A percentile compares a stretch with the other conserved stretches of the same genome.
Evolutionary conservation across 768 basidiomycete species (phyloP).

Genomic region (Thelephora ganbajun): DNA sequence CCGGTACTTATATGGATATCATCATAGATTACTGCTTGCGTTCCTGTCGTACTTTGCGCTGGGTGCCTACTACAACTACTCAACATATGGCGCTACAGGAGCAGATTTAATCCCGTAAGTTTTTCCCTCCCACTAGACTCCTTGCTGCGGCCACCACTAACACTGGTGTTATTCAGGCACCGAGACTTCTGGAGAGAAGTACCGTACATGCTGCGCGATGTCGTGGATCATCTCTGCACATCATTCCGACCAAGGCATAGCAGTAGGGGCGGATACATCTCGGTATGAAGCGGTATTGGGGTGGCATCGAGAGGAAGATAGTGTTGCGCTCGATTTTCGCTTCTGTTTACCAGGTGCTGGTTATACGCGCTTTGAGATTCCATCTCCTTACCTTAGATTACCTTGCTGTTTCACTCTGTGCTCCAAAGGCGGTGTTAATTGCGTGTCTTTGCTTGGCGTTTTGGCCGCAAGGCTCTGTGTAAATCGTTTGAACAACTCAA

Average conservation of each 20-base stretch:
- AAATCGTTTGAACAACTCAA: too few relatives aligned
- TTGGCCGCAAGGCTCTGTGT: too few relatives aligned
- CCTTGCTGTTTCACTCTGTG: too few relatives aligned
- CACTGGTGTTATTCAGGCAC: slow-evolving; percentile 33
- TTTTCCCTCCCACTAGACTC: slow-evolving; percentile 4
- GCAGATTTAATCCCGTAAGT: slow-evolving; percentile 75
- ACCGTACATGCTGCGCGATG: slow-evolving; percentile 72
- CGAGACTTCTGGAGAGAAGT: slow-evolving; percentile 87
- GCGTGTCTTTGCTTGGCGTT: too few relatives aligned
- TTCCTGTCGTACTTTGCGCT: slow-evolving; percentile 59
- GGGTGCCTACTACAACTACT: slow-evolving; percentile 82
- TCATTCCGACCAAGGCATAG: slow-evolving; percentile 53
- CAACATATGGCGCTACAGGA: slow-evolving; percentile 75
- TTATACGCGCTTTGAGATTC: too few relatives aligned
- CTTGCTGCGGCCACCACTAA: slow-evolving; percentile 1
- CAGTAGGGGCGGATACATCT: slow-evolving; percentile 60
- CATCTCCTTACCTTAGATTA: too few relatives aligned
- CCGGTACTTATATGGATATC: slow-evolving; percentile 3
- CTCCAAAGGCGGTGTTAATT: too few relatives aligned
- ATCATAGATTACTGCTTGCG: slow-evolving; percentile 42
- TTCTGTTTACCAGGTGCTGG: too few relatives aligned
- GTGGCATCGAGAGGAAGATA: too few relatives aligned
- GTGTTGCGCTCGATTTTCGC: too few relatives aligned
- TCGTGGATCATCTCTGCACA: slow-evolving; percentile 65
- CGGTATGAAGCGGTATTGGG: slow-evolving; percentile 39